Percentiles rank a stretch among this genome's conserved stretches.
Conservation (phyloP, 225 moss, liverwort and hornwort genomes). For the Physcomitrium patens region DNA sequence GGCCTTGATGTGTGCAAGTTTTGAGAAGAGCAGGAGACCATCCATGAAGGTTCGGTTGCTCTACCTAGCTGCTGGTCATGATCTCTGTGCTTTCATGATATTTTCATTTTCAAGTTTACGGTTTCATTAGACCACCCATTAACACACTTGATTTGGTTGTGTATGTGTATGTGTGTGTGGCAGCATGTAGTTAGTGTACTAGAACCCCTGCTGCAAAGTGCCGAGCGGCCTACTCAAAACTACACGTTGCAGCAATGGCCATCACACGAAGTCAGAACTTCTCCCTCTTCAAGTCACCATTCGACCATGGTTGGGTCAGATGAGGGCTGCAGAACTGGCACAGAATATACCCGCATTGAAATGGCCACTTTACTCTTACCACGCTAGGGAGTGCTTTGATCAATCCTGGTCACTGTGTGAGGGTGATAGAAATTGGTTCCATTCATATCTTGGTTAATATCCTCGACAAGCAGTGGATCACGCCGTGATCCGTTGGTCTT, state of each 20-base stretch:
- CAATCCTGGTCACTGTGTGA: background rate
- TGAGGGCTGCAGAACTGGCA: conserved; percentile 27
- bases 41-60: conserved; percentile 50
- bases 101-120: too few species aligned
- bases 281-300: conserved; percentile 19
- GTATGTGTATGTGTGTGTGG: background rate
- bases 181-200: conserved; percentile 50
- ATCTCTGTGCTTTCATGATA: too few species aligned
- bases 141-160: too few species aligned
- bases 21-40: conserved; percentile 48
- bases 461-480: conserved; percentile 1
- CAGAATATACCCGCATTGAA: conserved; percentile 47
- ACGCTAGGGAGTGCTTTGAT: conserved; percentile 28
- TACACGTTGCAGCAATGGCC: conserved; percentile 43
- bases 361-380: conserved; percentile 49
- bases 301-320: background rate
- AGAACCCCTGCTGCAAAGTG: conserved; percentile 49
- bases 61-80: too few species aligned
- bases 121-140: too few species aligned
- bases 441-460: background rate
- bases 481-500: background rate
- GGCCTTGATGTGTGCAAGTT: conserved; percentile 54
- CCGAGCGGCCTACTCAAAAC: conserved; percentile 45
- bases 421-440: background rate
- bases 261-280: background rate